phyloP scores from a whole-genome alignment of 148 eudicot genomes.

The Linanthus parryae region DNA sequence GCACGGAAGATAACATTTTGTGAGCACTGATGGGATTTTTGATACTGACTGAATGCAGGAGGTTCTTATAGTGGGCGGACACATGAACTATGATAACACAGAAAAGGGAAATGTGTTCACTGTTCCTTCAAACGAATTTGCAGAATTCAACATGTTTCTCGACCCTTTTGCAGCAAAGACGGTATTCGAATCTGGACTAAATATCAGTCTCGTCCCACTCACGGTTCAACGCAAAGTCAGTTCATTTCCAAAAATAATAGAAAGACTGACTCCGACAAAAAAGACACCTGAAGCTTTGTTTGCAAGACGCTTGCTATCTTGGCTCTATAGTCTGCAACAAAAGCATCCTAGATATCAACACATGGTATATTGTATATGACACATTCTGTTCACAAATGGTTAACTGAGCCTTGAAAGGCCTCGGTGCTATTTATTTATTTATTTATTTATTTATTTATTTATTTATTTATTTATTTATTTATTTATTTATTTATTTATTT shows the following conservation, averaged over 20 bases:
- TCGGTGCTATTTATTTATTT: not conserved
- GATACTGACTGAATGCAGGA: too few species aligned
- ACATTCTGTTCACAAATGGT: too few species aligned
- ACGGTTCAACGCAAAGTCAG: conserved; percentile 38
- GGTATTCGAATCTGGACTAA: conserved; percentile 46
- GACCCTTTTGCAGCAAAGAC: conserved; percentile 81
- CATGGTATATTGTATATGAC: conserved; percentile 39
- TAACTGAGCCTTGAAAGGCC: not conserved
- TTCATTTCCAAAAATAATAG: conserved; percentile 22
- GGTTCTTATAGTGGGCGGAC: conserved; percentile 63
- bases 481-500: not conserved
- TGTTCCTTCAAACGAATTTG: conserved; percentile 48
- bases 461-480: too few species aligned
- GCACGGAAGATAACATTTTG: too few species aligned
- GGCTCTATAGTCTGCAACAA: conserved; percentile 37
- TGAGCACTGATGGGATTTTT: too few species aligned
- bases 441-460: not conserved
- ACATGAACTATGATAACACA: conserved; percentile 26
- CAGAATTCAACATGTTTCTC: conserved; percentile 77
- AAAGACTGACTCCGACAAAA: conserved; percentile 21
- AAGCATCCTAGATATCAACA: conserved; percentile 53
- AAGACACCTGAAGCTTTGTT: conserved; percentile 60
- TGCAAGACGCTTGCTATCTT: conserved; percentile 35
- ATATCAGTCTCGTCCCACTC: conserved; percentile 63
- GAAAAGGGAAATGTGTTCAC: conserved; percentile 51